A percentile compares a stretch with the other conserved stretches of the same genome.
Evolutionary conservation across 148 eudicot species (phyloP).

Genomic region (Rheum nobile): DNA sequence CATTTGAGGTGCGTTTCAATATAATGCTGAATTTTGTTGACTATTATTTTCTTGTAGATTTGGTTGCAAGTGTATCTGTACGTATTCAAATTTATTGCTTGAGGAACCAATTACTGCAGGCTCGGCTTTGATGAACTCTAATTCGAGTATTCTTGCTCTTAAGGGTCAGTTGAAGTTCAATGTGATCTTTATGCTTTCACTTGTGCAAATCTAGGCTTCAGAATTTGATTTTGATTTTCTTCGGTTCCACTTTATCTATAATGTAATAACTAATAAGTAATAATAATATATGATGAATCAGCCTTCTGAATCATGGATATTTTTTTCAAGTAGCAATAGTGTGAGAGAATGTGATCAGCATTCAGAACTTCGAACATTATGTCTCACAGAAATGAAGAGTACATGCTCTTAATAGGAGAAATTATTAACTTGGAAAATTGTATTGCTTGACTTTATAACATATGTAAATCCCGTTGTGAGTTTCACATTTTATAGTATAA

Average conservation of each 20-base stretch:
- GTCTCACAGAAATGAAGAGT: neutral
- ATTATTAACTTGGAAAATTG: neutral
- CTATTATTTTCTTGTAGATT: too few species aligned
- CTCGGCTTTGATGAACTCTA: conserved; percentile 91
- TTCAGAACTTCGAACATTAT: neutral
- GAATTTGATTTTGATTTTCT: neutral
- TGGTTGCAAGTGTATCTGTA: too few species aligned
- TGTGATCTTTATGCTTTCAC: neutral
- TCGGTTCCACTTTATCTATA: neutral
- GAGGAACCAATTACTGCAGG: conserved; percentile 85
- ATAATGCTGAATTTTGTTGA: too few species aligned
- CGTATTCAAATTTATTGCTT: too few species aligned
- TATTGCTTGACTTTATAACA: neutral
- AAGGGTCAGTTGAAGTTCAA: conserved; percentile 38
- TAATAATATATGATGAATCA: neutral
- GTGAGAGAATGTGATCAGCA: neutral
- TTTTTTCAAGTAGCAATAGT: neutral
- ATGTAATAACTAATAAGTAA: neutral
- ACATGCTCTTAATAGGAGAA: neutral
- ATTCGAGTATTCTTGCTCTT: conserved; percentile 68
- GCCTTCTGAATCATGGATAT: neutral
- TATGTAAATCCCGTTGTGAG: neutral
- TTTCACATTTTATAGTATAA: neutral
- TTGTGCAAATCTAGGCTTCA: neutral
- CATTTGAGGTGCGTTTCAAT: too few species aligned